These are phyloP conservation scores for Penicillium sp. DNA, from an alignment of 2,329 filamentous ascomycete species.

Conservation along the genomic window DNA sequence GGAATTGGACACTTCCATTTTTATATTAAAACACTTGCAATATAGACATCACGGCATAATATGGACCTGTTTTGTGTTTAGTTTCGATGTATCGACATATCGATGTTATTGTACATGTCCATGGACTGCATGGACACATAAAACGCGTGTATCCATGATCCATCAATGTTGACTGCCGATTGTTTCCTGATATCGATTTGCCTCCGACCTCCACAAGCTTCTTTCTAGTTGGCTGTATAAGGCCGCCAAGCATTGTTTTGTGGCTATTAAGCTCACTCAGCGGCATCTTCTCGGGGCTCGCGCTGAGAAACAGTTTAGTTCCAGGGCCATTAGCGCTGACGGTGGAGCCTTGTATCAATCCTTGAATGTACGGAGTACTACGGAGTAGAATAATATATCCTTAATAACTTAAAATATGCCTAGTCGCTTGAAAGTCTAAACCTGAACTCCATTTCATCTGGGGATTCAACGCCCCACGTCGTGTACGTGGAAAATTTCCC, in stretches of 20 bases:
- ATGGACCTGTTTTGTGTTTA: background rate
- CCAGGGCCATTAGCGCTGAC: slow-evolving; percentile 1
- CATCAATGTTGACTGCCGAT: background rate
- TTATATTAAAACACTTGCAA: background rate
- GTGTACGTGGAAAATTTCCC: background rate
- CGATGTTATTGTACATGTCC: background rate
- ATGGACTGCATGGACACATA: background rate
- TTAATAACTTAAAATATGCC: background rate
- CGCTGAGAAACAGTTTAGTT: background rate
- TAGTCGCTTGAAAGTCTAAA: background rate
- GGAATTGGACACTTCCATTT: background rate
- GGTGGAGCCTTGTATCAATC: slow-evolving; percentile 7
- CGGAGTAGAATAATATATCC: background rate
- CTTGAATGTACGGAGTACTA: background rate
- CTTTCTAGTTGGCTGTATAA: background rate
- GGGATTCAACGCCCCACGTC: background rate
- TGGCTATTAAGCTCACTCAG: background rate
- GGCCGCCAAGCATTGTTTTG: background rate
- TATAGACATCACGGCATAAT: background rate
- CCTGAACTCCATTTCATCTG: background rate
- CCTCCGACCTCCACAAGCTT: background rate
- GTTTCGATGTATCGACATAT: background rate
- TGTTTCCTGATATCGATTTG: slow-evolving; percentile 1
- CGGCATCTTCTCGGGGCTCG: background rate
- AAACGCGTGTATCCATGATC: background rate